Evolutionary conservation across 192 early-diverging fungal species (phyloP).

Genomic region (Entomortierella lignicola): DNA sequence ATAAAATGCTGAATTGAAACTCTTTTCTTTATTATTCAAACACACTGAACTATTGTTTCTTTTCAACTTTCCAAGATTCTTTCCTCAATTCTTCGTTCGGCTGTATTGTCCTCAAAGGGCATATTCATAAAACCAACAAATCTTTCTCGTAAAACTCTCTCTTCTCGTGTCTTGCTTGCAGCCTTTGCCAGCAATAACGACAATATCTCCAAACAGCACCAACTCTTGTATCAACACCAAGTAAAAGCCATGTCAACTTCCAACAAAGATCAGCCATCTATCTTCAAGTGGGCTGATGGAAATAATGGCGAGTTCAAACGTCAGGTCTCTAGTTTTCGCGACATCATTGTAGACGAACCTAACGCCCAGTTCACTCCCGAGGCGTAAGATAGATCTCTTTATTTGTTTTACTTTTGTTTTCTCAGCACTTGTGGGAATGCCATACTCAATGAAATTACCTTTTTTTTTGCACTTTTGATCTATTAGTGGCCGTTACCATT

Average conservation of each 20-base stretch:
- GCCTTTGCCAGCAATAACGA: slow-evolving; percentile 13
- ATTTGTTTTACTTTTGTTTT: too few relatives aligned
- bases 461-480: neutral
- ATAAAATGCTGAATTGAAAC: too few relatives aligned
- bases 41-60: slow-evolving; percentile 12
- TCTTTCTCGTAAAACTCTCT: neutral
- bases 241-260: slow-evolving; percentile 33
- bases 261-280: slow-evolving; percentile 36
- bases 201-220: neutral
- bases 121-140: neutral
- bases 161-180: neutral
- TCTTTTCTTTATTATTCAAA: too few relatives aligned
- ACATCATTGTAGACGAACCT: slow-evolving; percentile 62
- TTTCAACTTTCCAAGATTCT: slow-evolving; percentile 12
- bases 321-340: slow-evolving; percentile 78
- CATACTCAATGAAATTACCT: too few relatives aligned
- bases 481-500: slow-evolving; percentile 40
- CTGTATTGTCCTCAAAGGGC: slow-evolving; percentile 4
- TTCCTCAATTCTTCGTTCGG: slow-evolving; percentile 5
- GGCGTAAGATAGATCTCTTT: slow-evolving; percentile 55
- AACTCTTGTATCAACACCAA: neutral
- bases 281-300: slow-evolving; percentile 71
- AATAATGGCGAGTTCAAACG: slow-evolving; percentile 85
- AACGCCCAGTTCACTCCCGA: slow-evolving; percentile 79
- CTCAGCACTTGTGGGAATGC: too few relatives aligned